These are phyloP conservation scores for Aechmea fasciata DNA, from an alignment of 176 grass and related monocot genomes.

Conservation along the genomic window DNA sequence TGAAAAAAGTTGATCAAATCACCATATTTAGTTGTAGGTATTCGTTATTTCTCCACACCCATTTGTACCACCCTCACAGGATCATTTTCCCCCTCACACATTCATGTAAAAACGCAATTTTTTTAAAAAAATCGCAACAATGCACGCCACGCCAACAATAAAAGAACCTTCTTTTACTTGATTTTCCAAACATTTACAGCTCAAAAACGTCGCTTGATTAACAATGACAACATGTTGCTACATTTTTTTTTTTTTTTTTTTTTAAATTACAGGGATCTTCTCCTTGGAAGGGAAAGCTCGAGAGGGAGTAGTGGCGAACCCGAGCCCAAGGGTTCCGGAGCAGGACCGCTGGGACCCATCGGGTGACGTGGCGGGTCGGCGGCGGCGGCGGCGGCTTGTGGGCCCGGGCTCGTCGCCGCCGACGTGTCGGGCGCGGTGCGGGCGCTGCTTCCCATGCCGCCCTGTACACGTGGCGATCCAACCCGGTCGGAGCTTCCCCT, in stretches of 20 bases:
- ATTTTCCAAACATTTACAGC: background rate
- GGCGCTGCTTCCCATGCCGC: conserved; percentile 44
- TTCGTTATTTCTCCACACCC: no score
- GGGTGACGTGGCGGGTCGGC: background rate
- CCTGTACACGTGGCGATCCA: conserved; percentile 62
- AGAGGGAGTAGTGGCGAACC: background rate
- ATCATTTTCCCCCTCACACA: background rate
- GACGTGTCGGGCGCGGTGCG: conserved; percentile 50
- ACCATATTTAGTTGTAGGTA: no score
- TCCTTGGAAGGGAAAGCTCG: background rate
- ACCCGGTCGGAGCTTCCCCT: conserved; percentile 26
- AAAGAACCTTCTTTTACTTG: background rate
- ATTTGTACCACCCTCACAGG: background rate
- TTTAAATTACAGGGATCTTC: background rate
- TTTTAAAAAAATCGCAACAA: background rate
- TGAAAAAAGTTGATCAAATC: no score
- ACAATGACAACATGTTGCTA: no score
- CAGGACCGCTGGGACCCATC: background rate
- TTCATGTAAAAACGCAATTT: background rate
- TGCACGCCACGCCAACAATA: background rate
- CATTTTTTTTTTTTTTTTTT: no score
- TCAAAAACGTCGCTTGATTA: no score
- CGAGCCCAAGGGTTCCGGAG: background rate
- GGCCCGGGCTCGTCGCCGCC: conserved; percentile 51
- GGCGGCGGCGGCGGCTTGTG: conserved; percentile 19